Evolutionary conservation across 768 basidiomycete species (phyloP), one percentile per base, ranked within the genome.

Genomic region (Naganishia vishniacii): DNA sequence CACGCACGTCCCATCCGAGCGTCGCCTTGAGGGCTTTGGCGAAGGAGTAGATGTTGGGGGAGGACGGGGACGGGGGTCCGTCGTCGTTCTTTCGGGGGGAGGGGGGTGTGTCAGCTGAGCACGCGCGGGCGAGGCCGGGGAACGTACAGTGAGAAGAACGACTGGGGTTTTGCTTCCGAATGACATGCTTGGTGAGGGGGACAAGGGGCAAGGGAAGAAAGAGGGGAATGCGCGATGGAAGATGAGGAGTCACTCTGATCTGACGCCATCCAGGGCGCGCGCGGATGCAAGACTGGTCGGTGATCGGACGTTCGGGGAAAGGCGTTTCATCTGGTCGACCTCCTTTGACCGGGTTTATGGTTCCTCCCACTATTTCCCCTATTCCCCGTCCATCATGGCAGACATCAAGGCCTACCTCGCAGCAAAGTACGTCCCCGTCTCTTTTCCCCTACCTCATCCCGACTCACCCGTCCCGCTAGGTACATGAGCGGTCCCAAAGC

Each of bases 401-500:
- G 72, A 72, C 60, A 65, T 77, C 25, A 71, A 73, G 61, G 69
- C 75, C 12, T 77, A 75, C 65, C 69, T 77, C 25, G 75, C 75
- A 5, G 64, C 69, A n/a, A 75, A 74, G 74, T 74, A 53, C 64
- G 26, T 44, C 34, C 61, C 46, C 42, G n/a, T n/a, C n/a, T n/a
- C n/a, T n/a, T n/a, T n/a, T 13, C 12, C 48, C 59, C 23, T 60
- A 4, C 3, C 41, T 20, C 34, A 48, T 25, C 34, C 48, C 16
- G n/a, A 20, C 32, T 16, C 28, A 47, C 37, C 23, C 28, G 26
- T 8, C 42, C 7, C 16, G 45, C 18, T n/a, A 73, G 74, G 67
- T 98, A 98, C 80, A 94, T 97, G 92, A 86, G 91, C 5, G 94
- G 94, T 0, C 85, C 90, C 0, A 98, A 97, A 72, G 91, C 93